Percentiles rank a stretch among this genome's conserved stretches.
phyloP scores from a whole-genome alignment of 192 early-diverging fungal genomes.

The Coemansia sp. region DNA sequence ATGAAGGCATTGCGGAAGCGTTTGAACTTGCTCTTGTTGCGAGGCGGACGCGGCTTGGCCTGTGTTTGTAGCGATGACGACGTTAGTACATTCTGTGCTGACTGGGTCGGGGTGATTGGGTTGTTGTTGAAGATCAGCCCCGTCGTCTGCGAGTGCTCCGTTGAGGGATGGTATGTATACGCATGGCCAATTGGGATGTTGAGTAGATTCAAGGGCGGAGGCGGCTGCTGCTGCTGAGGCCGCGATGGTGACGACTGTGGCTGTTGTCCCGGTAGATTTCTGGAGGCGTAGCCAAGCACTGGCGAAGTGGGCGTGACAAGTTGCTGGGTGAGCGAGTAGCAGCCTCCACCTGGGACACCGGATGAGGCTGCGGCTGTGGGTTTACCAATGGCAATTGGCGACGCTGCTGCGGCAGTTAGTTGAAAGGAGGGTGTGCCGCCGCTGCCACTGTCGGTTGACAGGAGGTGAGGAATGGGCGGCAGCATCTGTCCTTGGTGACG shows the following conservation, averaged over 20 bases:
- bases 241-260: not conserved
- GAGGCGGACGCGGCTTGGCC: conserved; percentile 29
- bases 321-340: not conserved
- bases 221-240: not conserved
- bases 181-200: conserved; percentile 15
- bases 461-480: not conserved
- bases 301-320: conserved; percentile 5
- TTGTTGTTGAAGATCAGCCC: conserved; percentile 8
- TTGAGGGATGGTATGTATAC: conserved; percentile 22
- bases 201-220: not conserved
- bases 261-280: not conserved
- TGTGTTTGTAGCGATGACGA: conserved; percentile 5
- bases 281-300: not conserved
- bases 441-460: not conserved
- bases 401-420: not conserved
- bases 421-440: not conserved
- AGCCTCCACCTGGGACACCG: not conserved
- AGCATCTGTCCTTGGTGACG: not conserved
- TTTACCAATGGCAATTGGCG: not conserved
- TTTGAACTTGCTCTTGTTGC: conserved; percentile 56
- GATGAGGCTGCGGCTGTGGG: not conserved
- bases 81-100: not conserved
- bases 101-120: conserved; percentile 21
- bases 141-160: conserved; percentile 4
- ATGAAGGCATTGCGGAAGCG: conserved; percentile 58